Evolutionary conservation across 345 rosid genomes (phyloP).

Genomic region (Brassica incana): DNA sequence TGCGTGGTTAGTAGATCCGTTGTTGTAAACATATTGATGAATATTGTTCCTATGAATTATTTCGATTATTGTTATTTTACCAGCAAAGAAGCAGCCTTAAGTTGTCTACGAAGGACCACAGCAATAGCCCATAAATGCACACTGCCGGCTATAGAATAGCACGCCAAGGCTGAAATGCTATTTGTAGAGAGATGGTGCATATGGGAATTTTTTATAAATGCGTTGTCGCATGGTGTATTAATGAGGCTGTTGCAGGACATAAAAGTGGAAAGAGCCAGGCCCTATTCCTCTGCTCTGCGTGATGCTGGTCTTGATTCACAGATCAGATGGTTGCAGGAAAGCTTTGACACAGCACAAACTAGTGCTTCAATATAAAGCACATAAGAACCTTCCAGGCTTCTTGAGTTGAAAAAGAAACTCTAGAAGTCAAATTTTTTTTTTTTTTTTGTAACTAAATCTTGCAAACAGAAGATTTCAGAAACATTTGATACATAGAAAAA

Average conservation of each 20-base stretch:
- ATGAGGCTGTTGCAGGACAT: conserved; percentile 71
- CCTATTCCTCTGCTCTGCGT: conserved; percentile 59
- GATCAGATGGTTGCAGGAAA: conserved; percentile 62
- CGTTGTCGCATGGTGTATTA: neutral
- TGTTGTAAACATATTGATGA: neutral
- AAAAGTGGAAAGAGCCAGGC: conserved; percentile 65
- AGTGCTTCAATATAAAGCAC: conserved; percentile 23
- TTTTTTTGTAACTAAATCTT: conserved; percentile 7
- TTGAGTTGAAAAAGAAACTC: no score
- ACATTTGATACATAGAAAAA: conserved; percentile 25
- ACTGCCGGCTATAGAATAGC: neutral
- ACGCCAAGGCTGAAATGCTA: neutral
- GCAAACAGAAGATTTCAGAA: conserved; percentile 27
- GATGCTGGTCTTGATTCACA: conserved; percentile 73
- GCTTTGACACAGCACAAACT: conserved; percentile 44
- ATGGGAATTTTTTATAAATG: neutral
- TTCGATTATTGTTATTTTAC: neutral
- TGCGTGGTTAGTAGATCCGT: neutral
- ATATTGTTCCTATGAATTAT: neutral
- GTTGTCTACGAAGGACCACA: neutral
- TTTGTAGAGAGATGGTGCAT: neutral
- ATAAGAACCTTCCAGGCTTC: neutral
- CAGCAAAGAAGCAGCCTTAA: neutral
- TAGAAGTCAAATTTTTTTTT: conserved; percentile 2
- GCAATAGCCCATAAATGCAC: neutral